Base-by-base conservation (phyloP, 805 yeast genomes). In the Zygotorulaspora danielsina region DNA sequence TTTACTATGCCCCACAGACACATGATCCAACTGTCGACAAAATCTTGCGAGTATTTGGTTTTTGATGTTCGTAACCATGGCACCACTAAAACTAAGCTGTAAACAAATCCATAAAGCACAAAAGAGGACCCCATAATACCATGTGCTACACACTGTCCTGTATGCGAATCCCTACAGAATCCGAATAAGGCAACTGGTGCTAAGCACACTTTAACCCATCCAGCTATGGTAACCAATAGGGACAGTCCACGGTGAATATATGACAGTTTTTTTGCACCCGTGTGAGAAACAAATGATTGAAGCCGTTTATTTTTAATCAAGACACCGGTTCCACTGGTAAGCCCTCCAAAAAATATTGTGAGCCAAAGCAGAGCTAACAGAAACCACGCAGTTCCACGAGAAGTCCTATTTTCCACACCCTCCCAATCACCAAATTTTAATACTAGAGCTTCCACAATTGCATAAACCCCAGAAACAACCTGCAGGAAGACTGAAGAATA, bases 121-220 rank as follows among this genome's bases (percentile, higher is more conserved):
- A 90, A 90, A 0, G 95, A 81, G 17, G 85, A 74, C 0, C 97
- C 97, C 97, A 90, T 90, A 44, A 90, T 85, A 4, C 96, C 97
- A 60, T 90, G 97, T 0, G 97, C 97, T 28, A 88, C 75, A 61
- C 97, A 90, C 64, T 90, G 97, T 17, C 97, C 97, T 0, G 94
- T 79, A 53, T 85, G 93, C 24, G 61, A 70, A 4, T 74, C 84
- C 51, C 86, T 79, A 64, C 97, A 90, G 62, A 88, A 90, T 2
- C 96, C 96, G 48, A 86, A 76, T 46, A 88, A 57, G 1, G 95
- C 83, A 32, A 85, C 81, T 5, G 90, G 86, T 0, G 95, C 90
- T 65, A 90, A 65, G 36, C 88, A 79, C 21, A 76, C 73, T 48
- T 85, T 79, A 7, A 88, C 81, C 84, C 94, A 86, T 6, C 94